Conservation (phyloP, 179 eudicot genomes). For the Silene vulgaris region DNA sequence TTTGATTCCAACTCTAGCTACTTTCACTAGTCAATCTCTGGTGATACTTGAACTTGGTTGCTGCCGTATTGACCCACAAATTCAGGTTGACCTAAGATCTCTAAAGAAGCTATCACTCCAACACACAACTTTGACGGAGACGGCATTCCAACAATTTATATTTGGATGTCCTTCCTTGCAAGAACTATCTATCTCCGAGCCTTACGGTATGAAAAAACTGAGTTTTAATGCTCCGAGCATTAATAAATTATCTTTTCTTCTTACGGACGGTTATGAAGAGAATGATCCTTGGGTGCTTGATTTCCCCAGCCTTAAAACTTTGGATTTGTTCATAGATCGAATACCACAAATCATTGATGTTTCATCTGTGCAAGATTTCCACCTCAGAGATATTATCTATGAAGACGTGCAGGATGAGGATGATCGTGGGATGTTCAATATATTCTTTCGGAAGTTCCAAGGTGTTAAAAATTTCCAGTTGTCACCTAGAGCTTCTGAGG, state of each 20-base stretch:
- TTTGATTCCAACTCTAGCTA: not conserved
- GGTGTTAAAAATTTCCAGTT: not conserved
- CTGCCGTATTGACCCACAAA: not conserved
- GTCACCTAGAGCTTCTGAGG: not conserved
- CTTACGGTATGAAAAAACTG: not conserved
- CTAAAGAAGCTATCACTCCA: not conserved
- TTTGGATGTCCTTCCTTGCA: constrained; percentile 14
- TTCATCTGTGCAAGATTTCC: not conserved
- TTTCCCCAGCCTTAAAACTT: not conserved
- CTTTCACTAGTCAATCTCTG: constrained; percentile 6
- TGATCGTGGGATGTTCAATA: not conserved
- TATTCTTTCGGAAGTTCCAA: not conserved
- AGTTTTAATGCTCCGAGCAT: not conserved
- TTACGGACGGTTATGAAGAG: not conserved
- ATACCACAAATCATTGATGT: too few species aligned
- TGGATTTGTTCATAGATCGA: not conserved
- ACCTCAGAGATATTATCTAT: not conserved
- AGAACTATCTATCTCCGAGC: not conserved
- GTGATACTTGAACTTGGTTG: not conserved
- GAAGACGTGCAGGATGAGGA: not conserved
- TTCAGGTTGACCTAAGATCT: constrained; percentile 1
- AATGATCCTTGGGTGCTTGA: not conserved
- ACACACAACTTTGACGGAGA: not conserved
- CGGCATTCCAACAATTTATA: not conserved
- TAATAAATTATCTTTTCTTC: not conserved